A percentile compares a stretch with the other conserved stretches of the same genome.
phyloP scores from a whole-genome alignment of 2,329 filamentous ascomycete genomes.

The Dothideomycetidae sp. region DNA sequence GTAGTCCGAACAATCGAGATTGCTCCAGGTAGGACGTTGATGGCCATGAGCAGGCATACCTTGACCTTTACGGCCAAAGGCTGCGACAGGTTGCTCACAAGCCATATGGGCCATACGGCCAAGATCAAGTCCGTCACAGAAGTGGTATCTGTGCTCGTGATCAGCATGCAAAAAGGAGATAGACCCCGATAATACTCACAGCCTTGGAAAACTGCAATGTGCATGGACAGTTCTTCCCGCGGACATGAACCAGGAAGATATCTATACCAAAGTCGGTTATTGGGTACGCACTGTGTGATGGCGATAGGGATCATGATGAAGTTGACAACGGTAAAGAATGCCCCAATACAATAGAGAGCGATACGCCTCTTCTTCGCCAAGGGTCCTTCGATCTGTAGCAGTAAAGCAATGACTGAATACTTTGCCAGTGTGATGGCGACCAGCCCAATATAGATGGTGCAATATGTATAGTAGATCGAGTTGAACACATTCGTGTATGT shows the following conservation, averaged over 20 bases:
- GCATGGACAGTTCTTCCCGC: background rate
- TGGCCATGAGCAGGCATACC: constrained; percentile 6
- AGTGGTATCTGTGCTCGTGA: background rate
- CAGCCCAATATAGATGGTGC: constrained; percentile 5
- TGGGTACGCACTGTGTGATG: constrained; percentile 1
- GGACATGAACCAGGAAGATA: constrained; percentile 1
- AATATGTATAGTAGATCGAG: constrained; percentile 3
- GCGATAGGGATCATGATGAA: constrained; percentile 7
- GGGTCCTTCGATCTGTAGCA: constrained; percentile 4
- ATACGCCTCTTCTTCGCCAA: constrained; percentile 5
- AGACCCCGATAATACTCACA: background rate
- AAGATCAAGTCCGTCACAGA: constrained; percentile 5
- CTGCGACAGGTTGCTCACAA: constrained; percentile 3
- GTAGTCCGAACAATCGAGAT: background rate
- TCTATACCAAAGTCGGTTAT: constrained; percentile 4
- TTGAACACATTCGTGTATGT: constrained; percentile 7
- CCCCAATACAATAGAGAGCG: constrained; percentile 10
- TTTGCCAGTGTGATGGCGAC: constrained; percentile 7
- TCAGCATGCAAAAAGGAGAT: background rate
- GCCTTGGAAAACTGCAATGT: constrained; percentile 5
- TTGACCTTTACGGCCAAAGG: constrained; percentile 4
- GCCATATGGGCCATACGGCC: constrained; percentile 5
- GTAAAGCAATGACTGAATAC: constrained; percentile 3
- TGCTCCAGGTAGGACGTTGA: constrained; percentile 2
- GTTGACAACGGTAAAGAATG: constrained; percentile 9